phyloP scores from a whole-genome alignment of 2,329 filamentous ascomycete species.

The Phyllosticta paracitricarpa region DNA sequence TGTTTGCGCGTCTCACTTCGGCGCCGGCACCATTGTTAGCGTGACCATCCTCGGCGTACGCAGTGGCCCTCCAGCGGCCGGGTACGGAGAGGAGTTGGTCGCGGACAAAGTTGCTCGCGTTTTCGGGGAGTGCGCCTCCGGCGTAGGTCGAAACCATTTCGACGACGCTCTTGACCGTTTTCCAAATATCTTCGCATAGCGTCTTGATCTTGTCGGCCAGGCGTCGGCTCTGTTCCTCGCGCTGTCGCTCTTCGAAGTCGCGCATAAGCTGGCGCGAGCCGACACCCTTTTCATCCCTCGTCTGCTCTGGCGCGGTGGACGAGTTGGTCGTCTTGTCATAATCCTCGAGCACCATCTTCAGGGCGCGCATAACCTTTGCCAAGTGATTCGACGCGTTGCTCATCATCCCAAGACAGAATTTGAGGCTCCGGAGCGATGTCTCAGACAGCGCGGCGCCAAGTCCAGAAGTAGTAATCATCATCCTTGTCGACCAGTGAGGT shows the following conservation, averaged over 20 bases:
- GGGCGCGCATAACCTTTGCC: conserved; percentile 59
- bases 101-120: conserved; percentile 73
- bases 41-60: conserved; percentile 15
- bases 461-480: conserved; percentile 85
- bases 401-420: conserved; percentile 73
- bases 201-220: conserved; percentile 72
- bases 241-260: conserved; percentile 6
- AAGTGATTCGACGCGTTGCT: conserved; percentile 75
- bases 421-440: conserved; percentile 72
- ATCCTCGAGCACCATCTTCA: conserved; percentile 69
- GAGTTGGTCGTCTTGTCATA: conserved; percentile 51
- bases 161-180: conserved; percentile 63
- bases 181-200: conserved; percentile 39
- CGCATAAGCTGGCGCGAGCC: conserved; percentile 10
- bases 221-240: conserved; percentile 30
- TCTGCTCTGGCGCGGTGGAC: conserved; percentile 14
- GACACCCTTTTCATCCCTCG: conserved; percentile 14
- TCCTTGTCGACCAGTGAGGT: conserved; percentile 64
- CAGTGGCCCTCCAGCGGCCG: conserved; percentile 59
- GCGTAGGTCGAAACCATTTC: conserved; percentile 81
- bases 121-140: conserved; percentile 82
- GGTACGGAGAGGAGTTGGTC: conserved; percentile 77
- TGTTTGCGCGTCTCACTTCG: conserved; percentile 52
- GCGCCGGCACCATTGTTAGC: conserved; percentile 20
- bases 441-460: conserved; percentile 87